A percentile compares a stretch with the other conserved stretches of the same genome.
Conservation (phyloP, 2,329 filamentous ascomycete genomes). For the Torrubiellomyces zombiae region DNA sequence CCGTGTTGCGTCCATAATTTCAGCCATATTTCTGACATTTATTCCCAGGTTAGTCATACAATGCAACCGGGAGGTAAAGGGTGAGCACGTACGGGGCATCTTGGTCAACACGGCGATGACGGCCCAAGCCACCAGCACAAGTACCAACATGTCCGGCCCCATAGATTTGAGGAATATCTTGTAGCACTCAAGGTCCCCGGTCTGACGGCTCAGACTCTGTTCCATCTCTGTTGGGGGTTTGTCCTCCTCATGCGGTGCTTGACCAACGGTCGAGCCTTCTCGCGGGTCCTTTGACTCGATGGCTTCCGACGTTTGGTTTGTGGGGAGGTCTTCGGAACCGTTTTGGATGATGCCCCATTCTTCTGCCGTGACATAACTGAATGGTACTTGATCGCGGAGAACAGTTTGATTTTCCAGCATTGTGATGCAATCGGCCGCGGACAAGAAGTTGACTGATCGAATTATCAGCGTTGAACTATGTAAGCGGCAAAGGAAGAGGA, state of each 20-base stretch:
- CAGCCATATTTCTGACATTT: conserved; percentile 11
- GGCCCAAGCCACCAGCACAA: no score
- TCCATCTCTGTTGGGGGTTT: conserved; percentile 7
- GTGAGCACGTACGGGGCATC: conserved; percentile 9
- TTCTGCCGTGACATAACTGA: conserved; percentile 6
- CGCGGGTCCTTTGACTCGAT: background rate
- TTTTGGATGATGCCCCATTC: conserved; percentile 7
- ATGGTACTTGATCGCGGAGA: conserved; percentile 9
- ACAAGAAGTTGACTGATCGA: conserved; percentile 9
- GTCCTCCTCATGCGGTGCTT: no score
- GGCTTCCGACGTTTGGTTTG: conserved; percentile 1
- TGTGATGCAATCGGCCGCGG: conserved; percentile 10
- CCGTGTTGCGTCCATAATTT: conserved; percentile 11
- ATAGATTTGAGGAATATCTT: conserved; percentile 12
- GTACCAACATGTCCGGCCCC: no score
- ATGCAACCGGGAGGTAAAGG: background rate
- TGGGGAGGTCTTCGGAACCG: conserved; percentile 1
- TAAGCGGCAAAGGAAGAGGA: conserved; percentile 9
- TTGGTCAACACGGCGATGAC: conserved; percentile 6
- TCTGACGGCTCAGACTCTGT: conserved; percentile 11
- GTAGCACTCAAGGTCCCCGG: conserved; percentile 12
- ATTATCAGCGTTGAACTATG: conserved; percentile 2
- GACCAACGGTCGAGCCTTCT: no score
- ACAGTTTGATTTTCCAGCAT: conserved; percentile 9
- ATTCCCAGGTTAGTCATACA: no score